Evolutionary conservation across 345 rosid species (phyloP).

Genomic region (Gossypium longicalyx): DNA sequence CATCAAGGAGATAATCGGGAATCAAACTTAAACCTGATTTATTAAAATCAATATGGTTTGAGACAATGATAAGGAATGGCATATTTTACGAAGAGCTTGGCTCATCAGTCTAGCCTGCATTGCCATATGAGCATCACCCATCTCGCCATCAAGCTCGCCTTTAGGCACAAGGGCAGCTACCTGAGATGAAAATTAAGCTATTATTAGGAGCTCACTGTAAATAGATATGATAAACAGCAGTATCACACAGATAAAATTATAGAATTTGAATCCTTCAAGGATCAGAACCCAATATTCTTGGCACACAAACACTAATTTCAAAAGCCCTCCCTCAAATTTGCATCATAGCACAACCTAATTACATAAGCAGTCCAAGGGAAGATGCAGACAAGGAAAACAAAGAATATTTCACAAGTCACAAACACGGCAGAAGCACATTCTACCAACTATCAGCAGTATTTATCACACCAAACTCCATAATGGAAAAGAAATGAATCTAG

Average conservation of each 20-base stretch:
- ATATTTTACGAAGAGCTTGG: slow-evolving; percentile 95
- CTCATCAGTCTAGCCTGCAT: slow-evolving; percentile 99
- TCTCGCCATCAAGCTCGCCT: slow-evolving; percentile 98
- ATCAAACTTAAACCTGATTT: slow-evolving; percentile 1
- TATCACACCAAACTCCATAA: not conserved
- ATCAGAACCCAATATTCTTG: not conserved
- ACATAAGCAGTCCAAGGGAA: not conserved
- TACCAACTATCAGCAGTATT: not conserved
- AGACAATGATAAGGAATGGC: slow-evolving; percentile 83
- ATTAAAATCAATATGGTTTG: slow-evolving; percentile 43
- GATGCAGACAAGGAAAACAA: not conserved
- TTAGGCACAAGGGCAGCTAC: slow-evolving; percentile 99
- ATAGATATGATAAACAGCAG: not conserved
- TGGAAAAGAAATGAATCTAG: slow-evolving; percentile 12
- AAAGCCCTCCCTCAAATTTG: not conserved
- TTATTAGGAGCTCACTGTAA: not conserved
- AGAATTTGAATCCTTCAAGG: not conserved
- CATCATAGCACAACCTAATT: not conserved
- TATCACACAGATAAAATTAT: not conserved
- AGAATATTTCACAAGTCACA: not conserved
- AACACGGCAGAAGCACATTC: not conserved
- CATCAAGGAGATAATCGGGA: slow-evolving; percentile 14
- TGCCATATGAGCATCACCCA: slow-evolving; percentile 99
- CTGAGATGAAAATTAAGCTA: slow-evolving; percentile 31
- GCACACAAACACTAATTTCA: not conserved